phyloP scores from a whole-genome alignment of 2,329 filamentous ascomycete species.

The Curvularia sp. region DNA sequence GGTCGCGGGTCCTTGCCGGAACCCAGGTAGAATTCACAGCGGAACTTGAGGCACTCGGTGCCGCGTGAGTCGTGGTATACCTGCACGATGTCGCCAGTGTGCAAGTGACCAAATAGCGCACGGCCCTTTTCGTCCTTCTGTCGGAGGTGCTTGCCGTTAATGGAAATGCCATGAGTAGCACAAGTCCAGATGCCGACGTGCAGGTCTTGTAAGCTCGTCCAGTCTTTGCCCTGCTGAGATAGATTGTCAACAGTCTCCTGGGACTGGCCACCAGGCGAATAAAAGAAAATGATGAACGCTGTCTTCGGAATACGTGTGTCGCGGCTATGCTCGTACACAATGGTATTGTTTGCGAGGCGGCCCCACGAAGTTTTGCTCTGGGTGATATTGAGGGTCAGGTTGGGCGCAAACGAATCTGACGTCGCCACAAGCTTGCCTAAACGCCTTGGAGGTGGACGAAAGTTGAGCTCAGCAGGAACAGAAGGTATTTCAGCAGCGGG shows the following conservation, averaged over 20 bases:
- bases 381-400: slow-evolving; percentile 68
- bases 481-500: slow-evolving; percentile 30
- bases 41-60: slow-evolving; percentile 50
- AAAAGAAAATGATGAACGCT: slow-evolving; percentile 73
- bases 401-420: slow-evolving; percentile 68
- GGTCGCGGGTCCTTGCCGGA: slow-evolving; percentile 41
- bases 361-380: slow-evolving; percentile 79
- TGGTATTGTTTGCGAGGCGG: slow-evolving; percentile 71
- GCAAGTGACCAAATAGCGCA: slow-evolving; percentile 69
- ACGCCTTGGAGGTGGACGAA: slow-evolving; percentile 50
- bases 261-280: slow-evolving; percentile 69
- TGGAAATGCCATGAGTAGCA: slow-evolving; percentile 73
- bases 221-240: slow-evolving; percentile 58
- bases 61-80: slow-evolving; percentile 65
- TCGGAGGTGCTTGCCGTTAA: slow-evolving; percentile 75
- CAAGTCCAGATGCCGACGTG: slow-evolving; percentile 81
- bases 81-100: slow-evolving; percentile 77
- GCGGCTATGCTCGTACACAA: slow-evolving; percentile 65
- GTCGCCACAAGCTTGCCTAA: slow-evolving; percentile 73
- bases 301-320: slow-evolving; percentile 82
- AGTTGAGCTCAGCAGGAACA: slow-evolving; percentile 37
- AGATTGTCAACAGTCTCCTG: slow-evolving; percentile 63
- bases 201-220: slow-evolving; percentile 60
- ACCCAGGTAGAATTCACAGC: slow-evolving; percentile 54
- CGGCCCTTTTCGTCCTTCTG: slow-evolving; percentile 60